Base-by-base conservation (phyloP, 2,329 filamentous ascomycete genomes). In the Aspergillus fructus region DNA sequence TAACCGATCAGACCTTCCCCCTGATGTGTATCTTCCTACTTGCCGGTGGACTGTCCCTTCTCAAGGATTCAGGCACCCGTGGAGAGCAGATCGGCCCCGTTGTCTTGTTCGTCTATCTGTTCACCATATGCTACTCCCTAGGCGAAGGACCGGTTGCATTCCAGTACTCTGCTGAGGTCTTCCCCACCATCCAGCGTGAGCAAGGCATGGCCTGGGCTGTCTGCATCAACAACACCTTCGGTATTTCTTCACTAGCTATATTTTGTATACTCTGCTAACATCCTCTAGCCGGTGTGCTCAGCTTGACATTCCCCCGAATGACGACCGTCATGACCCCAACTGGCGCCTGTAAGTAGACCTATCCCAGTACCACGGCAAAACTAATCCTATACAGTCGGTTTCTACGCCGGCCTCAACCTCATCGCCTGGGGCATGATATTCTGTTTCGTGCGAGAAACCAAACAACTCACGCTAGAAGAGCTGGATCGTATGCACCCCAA, bases 21-120 rank as follows among this genome's bases (percentile, higher is more conserved):
- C 77, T 85, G 45, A 88, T 87, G 85, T 83, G 81, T 11, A 85
- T 84, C 80, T 84, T 83, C 8, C 72, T 88, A 8, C 75, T 87
- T 0, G 83, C 83, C 0, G 84, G 81, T 7, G 85, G 84, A 17
- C 75, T 87, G 23, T 84, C 63, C 76, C 64, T 84, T 78, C 47
- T 76, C 81, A 51, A 79, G 82, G 5, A 46, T 15, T 6, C 9
- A 9, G 50, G 24, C 4, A 12, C 73, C 63, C 40, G 75, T 58
- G 4, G 73, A 72, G 2, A 75, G 77, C 58, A 59, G 9, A 63
- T 68, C 46, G 64, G 62, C n/a, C 66, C 66, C 1, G 49, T 51
- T 6, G 49, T 42, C 1, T 6, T 51, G 39, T 87, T 87, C 61
- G 76, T 88, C 62, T 88, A 83, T 71, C 71, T 89, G 6, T 89